These are phyloP conservation scores for Leucocoprinus sp. DNA, from an alignment of 768 basidiomycete species.

Conservation along the genomic window DNA sequence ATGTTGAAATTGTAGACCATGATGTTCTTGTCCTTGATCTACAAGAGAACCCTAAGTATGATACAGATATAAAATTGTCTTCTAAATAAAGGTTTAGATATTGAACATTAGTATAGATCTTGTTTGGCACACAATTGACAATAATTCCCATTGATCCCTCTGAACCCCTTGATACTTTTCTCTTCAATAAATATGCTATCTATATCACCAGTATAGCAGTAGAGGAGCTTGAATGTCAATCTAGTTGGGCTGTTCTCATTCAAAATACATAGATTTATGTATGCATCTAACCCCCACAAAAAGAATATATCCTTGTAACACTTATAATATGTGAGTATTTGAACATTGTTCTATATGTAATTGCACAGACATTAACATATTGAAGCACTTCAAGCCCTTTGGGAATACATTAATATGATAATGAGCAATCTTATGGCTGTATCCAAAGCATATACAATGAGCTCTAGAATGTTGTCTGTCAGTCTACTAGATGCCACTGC, in stretches of 20 bases:
- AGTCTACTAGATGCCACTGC: conserved; percentile 94
- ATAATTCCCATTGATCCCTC: conserved; percentile 79
- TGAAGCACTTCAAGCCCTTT: conserved; percentile 52
- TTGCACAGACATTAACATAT: conserved; percentile 55
- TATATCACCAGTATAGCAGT: conserved; percentile 94
- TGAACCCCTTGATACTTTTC: conserved; percentile 64
- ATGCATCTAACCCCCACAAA: conserved; percentile 91
- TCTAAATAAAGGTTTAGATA: neutral
- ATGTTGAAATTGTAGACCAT: conserved; percentile 98
- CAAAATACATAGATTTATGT: conserved; percentile 98
- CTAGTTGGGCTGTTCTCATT: conserved; percentile 75
- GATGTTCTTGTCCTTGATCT: conserved; percentile 90
- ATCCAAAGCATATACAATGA: conserved; percentile 85
- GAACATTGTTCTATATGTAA: conserved; percentile 57
- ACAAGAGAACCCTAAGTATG: conserved; percentile 68
- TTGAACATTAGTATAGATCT: conserved; percentile 45
- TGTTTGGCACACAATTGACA: conserved; percentile 91
- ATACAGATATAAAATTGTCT: conserved; percentile 44
- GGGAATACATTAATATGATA: conserved; percentile 78
- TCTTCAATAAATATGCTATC: conserved; percentile 88
- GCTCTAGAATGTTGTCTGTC: conserved; percentile 88
- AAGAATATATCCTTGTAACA: conserved; percentile 90
- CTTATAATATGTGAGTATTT: conserved; percentile 77
- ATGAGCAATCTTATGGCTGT: conserved; percentile 85
- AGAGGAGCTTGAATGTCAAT: conserved; percentile 69